Evolutionary conservation across 2,329 filamentous ascomycete species (phyloP), one percentile per base, ranked within the genome.

Genomic region (Periconia digitata): DNA sequence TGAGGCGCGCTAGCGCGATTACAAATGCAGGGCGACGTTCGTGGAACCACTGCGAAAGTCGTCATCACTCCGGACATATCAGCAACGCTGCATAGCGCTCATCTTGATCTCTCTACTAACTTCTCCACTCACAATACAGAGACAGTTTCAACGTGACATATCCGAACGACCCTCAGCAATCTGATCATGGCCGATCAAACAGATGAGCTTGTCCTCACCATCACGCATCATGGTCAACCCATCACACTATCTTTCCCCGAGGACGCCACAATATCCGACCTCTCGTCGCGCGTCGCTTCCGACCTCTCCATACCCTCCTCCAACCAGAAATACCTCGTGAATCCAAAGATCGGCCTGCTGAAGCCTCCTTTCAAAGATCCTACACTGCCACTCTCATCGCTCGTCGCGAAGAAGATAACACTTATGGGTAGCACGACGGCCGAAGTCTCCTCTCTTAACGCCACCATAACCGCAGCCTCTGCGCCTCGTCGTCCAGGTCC

Each of bases 251-350:
- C 70, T 10, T 75, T 84, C 39, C 60, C 78, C 15, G 43, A 71
- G 29, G 67, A 76, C 50, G 76, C 81, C 47, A 85, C 80, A 1
- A 72, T 85, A 24, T 62, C 70, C 40, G 74, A 87, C 59, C 80
- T 90, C 32, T 85, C 84, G 38, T 67, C 76, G 42, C 74, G 79
- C 51, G 82, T 89, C 56, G 75, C 80, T 47, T 66, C 72, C 37
- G 67, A 71, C 3, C 77, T 89, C 44, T 78, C 76, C 42, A 82
- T 90, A 45, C 85, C 86, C 0, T 68, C 72, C 0, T 66, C 75
- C 8, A 84, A 89, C 68, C 86, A 89, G 63, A 90, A 90, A 66
- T 79, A 87, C 64, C 72, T 79, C 52, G 77, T 89, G 55, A 78
- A 83, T 13, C 78, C 85, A 36, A 87, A 86, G 63, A 74, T 81